Evolutionary conservation across 768 basidiomycete genomes (phyloP).

Genomic region (Trametes punicea): DNA sequence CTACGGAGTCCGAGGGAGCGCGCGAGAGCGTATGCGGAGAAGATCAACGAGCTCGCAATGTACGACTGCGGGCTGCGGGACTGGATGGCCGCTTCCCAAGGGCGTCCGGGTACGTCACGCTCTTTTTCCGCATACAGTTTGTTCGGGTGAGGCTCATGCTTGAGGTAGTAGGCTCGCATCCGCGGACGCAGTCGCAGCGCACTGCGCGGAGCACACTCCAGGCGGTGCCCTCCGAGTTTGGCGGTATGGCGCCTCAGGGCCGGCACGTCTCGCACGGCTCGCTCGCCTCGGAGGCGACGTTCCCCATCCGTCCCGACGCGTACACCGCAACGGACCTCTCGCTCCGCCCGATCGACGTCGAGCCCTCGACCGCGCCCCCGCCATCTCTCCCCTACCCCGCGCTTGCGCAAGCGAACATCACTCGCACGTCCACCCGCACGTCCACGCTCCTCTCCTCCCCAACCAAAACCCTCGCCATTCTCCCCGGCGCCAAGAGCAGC

Average conservation of each 20-base stretch:
- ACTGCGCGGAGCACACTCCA: constrained; percentile 1
- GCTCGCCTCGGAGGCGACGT: constrained; percentile 71
- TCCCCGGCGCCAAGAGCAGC: constrained; percentile 38
- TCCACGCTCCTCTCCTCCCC: constrained; percentile 36
- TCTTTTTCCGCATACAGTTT: no score
- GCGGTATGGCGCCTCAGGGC: constrained; percentile 36
- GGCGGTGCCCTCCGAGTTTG: constrained; percentile 10
- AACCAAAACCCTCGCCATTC: constrained; percentile 22
- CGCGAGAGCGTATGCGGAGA: constrained; percentile 68
- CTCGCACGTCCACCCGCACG: constrained; percentile 27
- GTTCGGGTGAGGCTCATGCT: neutral
- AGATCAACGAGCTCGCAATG: constrained; percentile 77
- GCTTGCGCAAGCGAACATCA: constrained; percentile 44
- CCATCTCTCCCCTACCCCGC: constrained; percentile 70
- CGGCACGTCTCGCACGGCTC: constrained; percentile 72
- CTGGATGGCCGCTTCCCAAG: constrained; percentile 60
- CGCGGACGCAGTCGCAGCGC: constrained; percentile 8
- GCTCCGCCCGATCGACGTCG: constrained; percentile 43
- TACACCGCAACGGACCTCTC: constrained; percentile 74
- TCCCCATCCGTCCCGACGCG: constrained; percentile 78
- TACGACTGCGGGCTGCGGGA: constrained; percentile 74
- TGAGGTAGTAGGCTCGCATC: constrained; percentile 2
- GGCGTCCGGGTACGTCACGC: constrained; percentile 44
- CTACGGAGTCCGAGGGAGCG: constrained; percentile 62
- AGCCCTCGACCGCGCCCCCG: constrained; percentile 53